Evolutionary conservation across 1,284 basidiomycete species (phyloP), one percentile per base, ranked within the genome.

Genomic region (Trichosporon faecale): DNA sequence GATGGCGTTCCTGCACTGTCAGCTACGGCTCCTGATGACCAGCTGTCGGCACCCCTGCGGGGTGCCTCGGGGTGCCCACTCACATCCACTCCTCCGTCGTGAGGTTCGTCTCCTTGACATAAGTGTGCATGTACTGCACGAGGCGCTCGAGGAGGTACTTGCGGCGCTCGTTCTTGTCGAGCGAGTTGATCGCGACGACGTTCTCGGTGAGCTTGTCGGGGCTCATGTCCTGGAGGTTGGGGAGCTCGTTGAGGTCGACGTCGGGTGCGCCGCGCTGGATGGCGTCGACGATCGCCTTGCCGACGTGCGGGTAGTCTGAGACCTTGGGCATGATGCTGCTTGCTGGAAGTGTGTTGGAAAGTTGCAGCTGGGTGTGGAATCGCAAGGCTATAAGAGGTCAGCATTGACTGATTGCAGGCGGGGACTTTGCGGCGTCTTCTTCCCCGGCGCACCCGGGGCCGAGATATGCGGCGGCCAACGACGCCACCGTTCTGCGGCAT

Each of bases 31-130:
- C n/a, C n/a, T n/a, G n/a, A n/a, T n/a, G n/a, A n/a, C n/a, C n/a
- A n/a, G n/a, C n/a, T n/a, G n/a, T n/a, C 2, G 44, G 68, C 40
- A 60, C 33, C 29, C 18, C n/a, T 7, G 12, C 46, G 14, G 16
- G 49, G 21, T 33, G 29, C 11, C n/a, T 31, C 16, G 7, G 31
- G 16, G 2, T 6, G 2, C 3, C 1, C 29, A 69, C 80, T 68
- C 70, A 78, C 89, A 91, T 90, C 93, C 93, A 95, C 84, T 95
- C 93, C 8, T 93, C 90, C 0, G 89, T 90, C 9, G 91, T 91
- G 65, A 94, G 81, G 69, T 88, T 85, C 0, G 90, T 90, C 80
- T 94, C 92, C 65, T 86, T 86, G 21, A 91, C 85, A 76, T 91
- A 92, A 40, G 87, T 86, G 78, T 93, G 91, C 1, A 93, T 74